A percentile compares a stretch with the other conserved stretches of the same genome.
Conservation (phyloP, 441 rosid species). For the Breynia disticha region DNA sequence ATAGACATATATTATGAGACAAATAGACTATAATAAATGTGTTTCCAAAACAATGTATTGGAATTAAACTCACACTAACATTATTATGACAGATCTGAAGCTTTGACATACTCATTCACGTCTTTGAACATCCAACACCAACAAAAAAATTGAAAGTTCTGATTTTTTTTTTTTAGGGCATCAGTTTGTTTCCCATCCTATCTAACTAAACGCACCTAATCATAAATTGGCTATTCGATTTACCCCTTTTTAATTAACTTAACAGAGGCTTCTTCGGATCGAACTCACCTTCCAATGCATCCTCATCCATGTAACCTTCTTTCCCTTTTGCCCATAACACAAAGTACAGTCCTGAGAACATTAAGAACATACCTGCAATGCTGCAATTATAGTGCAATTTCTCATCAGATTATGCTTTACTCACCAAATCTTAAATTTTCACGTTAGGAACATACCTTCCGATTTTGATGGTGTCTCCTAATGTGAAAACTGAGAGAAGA, state of each 20-base stretch:
- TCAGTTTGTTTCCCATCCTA: too few relatives aligned
- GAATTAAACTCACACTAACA: too few relatives aligned
- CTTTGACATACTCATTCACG: too few relatives aligned
- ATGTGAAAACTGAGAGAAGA: conserved; percentile 44
- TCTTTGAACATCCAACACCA: too few relatives aligned
- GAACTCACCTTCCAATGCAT: conserved; percentile 34
- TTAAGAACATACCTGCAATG: conserved; percentile 62
- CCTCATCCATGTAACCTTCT: conserved; percentile 34
- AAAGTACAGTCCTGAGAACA: conserved; percentile 70
- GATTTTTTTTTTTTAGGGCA: too few relatives aligned
- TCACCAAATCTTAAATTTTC: not conserved
- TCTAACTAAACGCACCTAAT: not conserved
- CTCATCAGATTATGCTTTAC: not conserved
- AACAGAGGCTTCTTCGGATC: conserved; percentile 61
- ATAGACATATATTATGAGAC: too few relatives aligned
- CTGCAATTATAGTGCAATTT: conserved; percentile 29
- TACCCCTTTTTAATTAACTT: conserved; percentile 22
- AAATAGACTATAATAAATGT: too few relatives aligned
- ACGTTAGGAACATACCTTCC: conserved; percentile 45
- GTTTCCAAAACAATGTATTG: too few relatives aligned
- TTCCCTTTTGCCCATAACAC: conserved; percentile 92
- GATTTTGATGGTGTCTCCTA: conserved; percentile 47
- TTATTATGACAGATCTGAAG: too few relatives aligned
- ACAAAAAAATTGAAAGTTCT: too few relatives aligned
- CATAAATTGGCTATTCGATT: not conserved